Evolutionary conservation across 2,329 filamentous ascomycete species (phyloP), one percentile per base, ranked within the genome.

Genomic region (Thyridium curvatum): DNA sequence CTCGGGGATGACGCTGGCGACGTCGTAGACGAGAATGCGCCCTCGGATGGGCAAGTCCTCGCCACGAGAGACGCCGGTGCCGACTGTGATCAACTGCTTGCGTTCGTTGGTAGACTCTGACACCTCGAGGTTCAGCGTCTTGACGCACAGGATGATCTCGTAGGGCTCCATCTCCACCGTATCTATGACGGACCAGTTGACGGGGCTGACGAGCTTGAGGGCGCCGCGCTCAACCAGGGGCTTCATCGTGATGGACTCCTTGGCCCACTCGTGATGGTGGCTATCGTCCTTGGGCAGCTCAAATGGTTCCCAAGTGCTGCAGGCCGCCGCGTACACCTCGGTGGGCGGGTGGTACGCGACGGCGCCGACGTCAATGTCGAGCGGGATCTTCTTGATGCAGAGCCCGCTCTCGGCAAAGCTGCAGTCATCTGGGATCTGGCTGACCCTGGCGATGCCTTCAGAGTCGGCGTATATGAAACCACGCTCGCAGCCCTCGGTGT

Each of bases 51-150:
- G 83, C 41, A 94, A 77, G 53, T 97, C 93, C 62, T 98, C 93
- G 31, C 93, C 93, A 43, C 84, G 84, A n/a, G 82, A 76, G 18
- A 93, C 75, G 2, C 88, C 84, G 0, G 91, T 95, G 12, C 91
- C 93, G 2, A 96, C 82, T 0, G 83, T 80, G 37, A 98, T 74
- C 34, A 97, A 73, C 53, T 86, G 82, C 52, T 81, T 84, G 13
- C 88, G 81, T 56, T 95, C 86, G 55, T 93, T 87, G 0, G 89
- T 96, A 28, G 83, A 80, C 61, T 98, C 93, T 0, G 90, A 96
- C 8, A 94, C 73, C 60, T 97, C 93, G 12, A 98, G 76, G 39
- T 85, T 84, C 30, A 97, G 72, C 4, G 84, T 83, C 58, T 91
- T 82, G 52, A 97, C 77, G 44, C 84, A 87, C 56, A 93, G 82